A percentile compares a stretch with the other conserved stretches of the same genome.
phyloP scores from a whole-genome alignment of 768 basidiomycete species.

The Artomyces pyxidatus region DNA sequence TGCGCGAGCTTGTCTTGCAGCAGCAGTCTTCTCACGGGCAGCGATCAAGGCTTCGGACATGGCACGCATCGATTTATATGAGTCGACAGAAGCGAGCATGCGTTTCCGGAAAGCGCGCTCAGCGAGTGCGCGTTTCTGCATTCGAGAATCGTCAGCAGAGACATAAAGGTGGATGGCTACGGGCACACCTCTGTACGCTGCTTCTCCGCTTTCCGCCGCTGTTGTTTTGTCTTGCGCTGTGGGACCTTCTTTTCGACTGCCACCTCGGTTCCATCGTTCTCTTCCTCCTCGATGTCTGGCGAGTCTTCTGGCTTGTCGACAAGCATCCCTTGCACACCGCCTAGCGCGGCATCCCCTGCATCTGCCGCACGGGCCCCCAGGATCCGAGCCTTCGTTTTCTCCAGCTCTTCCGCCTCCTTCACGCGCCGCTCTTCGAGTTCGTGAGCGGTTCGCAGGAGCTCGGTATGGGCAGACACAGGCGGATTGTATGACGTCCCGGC shows the following conservation, averaged over 20 bases:
- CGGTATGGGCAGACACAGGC: slow-evolving; percentile 59
- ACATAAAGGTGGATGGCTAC: background rate
- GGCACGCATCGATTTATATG: slow-evolving; percentile 45
- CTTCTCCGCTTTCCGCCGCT: slow-evolving; percentile 60
- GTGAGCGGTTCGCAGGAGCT: slow-evolving; percentile 60
- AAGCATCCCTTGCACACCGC: slow-evolving; percentile 57
- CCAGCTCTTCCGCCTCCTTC: slow-evolving; percentile 43
- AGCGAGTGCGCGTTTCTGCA: slow-evolving; percentile 55
- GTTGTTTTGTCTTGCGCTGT: slow-evolving; percentile 51
- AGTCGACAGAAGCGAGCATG: slow-evolving; percentile 48
- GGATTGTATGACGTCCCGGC: slow-evolving; percentile 90
- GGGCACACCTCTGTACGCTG: slow-evolving; percentile 52
- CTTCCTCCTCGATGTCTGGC: slow-evolving; percentile 26
- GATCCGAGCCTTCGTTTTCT: slow-evolving; percentile 47
- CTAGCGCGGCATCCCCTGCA: slow-evolving; percentile 22
- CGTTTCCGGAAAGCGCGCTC: slow-evolving; percentile 54
- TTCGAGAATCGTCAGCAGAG: background rate
- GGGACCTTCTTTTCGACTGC: slow-evolving; percentile 33
- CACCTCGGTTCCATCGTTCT: slow-evolving; percentile 19
- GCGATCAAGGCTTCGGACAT: slow-evolving; percentile 27
- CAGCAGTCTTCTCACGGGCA: slow-evolving; percentile 30
- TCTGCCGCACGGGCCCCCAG: slow-evolving; percentile 34
- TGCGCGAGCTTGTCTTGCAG: slow-evolving; percentile 34
- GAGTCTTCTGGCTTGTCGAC: slow-evolving; percentile 41
- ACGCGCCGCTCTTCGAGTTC: slow-evolving; percentile 54